Base-by-base conservation (phyloP, 352 stramenopile species). In the Globisporangium iwayamae region DNA sequence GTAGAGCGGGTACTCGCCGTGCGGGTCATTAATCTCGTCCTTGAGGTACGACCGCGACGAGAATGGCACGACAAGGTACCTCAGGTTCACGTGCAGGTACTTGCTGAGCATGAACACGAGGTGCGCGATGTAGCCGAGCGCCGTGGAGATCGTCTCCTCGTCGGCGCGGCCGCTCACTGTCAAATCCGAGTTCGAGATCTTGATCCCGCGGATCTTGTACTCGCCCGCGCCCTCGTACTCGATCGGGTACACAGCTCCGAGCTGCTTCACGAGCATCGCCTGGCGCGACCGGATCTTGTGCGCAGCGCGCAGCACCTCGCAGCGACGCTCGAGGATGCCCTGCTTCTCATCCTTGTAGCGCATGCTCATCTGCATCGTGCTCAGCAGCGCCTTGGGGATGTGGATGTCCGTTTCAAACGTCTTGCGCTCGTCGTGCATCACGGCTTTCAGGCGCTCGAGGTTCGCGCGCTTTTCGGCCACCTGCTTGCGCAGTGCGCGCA, bases 21-120 rank as follows among this genome's bases (percentile, higher is more conserved):
- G 67, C 48, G 83, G 70, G 39, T 94, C 87, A 56, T 96, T 94
- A 54, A 94, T 91, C 64, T 96, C 85, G 69, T 96, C 87, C 47
- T 90, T 89, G 39, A 96, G 72, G 56, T 83, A 93, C 4, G 85
- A 94, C 4, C 84, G 80, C 45, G 83, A 93, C 39, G 83, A 91
- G 62, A 89, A 91, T 25, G 85, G 83, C 50, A 91, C 72, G 50
- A 95, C 83, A 13, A 76, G 77, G 73, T 95, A 95, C 5, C 87
- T 81, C 32, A 95, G 70, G 39, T 92, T 95, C 52, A 95, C 83
- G 48, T 93, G 78, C 36, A 95, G 66, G 59, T 95, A 95, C 68
- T 95, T 95, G 78, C 83, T 91, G 28, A 95, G 78, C 82, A 95
- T 92, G 64, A 95, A 95, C 22, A 91, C 82, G 55, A 95, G 68